Conservation (phyloP, 176 grass and related monocot genomes). For the Rhipidocladum racemiflorum region DNA sequence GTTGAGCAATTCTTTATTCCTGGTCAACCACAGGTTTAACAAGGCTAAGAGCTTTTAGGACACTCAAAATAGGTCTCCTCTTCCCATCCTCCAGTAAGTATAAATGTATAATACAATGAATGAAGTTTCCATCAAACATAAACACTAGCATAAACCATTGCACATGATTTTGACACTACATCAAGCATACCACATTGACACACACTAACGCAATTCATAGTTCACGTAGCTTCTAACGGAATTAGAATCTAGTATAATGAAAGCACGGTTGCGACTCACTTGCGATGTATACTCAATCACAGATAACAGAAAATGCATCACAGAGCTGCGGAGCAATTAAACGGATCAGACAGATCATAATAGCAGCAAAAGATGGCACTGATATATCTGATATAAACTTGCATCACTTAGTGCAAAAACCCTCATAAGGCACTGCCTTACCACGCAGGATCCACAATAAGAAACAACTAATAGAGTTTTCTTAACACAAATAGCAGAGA, state of each 20-base stretch:
- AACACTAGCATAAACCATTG: neutral
- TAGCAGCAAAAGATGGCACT: neutral
- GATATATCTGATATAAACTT: conserved; percentile 30
- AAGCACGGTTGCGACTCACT: neutral
- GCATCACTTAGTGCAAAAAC: conserved; percentile 28
- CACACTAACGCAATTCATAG: too few relatives aligned
- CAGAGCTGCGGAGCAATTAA: neutral
- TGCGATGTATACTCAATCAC: neutral
- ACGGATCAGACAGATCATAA: neutral
- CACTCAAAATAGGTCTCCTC: neutral
- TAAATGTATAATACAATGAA: neutral
- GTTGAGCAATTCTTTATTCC: neutral
- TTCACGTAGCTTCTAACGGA: neutral
- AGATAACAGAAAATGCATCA: neutral
- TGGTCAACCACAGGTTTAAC: neutral
- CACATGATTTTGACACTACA: neutral
- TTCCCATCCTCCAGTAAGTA: neutral
- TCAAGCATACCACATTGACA: neutral
- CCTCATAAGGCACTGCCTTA: neutral
- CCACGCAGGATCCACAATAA: conserved; percentile 4
- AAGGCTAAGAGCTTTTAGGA: neutral
- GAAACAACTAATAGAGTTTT: conserved; percentile 36
- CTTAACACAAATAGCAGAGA: conserved; percentile 29
- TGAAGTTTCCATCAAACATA: neutral
- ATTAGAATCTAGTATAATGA: neutral